These are phyloP conservation scores for Pugionium dolabratum DNA, from an alignment of 345 rosid genomes.

Conservation along the genomic window DNA sequence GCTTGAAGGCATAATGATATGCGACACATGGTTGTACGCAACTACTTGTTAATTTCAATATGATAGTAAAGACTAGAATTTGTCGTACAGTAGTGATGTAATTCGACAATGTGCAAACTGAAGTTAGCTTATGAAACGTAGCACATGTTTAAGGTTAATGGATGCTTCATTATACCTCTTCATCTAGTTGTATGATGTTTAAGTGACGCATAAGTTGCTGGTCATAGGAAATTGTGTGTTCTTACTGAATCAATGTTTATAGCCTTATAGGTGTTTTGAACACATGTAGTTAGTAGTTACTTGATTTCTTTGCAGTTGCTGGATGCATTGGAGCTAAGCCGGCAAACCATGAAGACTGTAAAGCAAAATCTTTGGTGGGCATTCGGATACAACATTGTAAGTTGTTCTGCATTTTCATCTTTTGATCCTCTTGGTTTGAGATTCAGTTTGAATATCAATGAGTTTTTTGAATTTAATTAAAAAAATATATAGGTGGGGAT, in stretches of 20 bases:
- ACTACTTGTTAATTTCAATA: not conserved
- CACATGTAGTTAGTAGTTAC: slow-evolving; percentile 5
- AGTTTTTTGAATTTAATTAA: not conserved
- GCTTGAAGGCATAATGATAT: not conserved
- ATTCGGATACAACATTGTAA: slow-evolving; percentile 93
- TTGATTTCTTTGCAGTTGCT: slow-evolving; percentile 57
- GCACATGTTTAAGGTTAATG: not conserved
- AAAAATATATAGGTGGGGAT: slow-evolving; percentile 61
- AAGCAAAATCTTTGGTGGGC: slow-evolving; percentile 99
- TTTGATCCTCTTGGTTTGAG: slow-evolving; percentile 12
- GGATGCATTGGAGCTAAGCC: slow-evolving; percentile 90
- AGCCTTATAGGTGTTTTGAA: slow-evolving; percentile 1
- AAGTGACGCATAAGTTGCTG: not conserved
- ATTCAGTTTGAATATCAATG: slow-evolving; percentile 3
- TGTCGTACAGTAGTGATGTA: not conserved
- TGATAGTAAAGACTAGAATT: not conserved
- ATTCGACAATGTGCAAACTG: slow-evolving; percentile 2
- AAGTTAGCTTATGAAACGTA: slow-evolving; percentile 8
- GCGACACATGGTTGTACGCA: not conserved
- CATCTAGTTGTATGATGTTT: slow-evolving; percentile 19
- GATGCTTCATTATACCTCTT: slow-evolving; percentile 1
- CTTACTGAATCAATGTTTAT: not conserved
- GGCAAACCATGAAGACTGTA: slow-evolving; percentile 94
- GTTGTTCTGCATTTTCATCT: slow-evolving; percentile 39
- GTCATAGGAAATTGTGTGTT: not conserved